Conservation (phyloP, 805 yeast species). For the Yarrowia osloensis region DNA sequence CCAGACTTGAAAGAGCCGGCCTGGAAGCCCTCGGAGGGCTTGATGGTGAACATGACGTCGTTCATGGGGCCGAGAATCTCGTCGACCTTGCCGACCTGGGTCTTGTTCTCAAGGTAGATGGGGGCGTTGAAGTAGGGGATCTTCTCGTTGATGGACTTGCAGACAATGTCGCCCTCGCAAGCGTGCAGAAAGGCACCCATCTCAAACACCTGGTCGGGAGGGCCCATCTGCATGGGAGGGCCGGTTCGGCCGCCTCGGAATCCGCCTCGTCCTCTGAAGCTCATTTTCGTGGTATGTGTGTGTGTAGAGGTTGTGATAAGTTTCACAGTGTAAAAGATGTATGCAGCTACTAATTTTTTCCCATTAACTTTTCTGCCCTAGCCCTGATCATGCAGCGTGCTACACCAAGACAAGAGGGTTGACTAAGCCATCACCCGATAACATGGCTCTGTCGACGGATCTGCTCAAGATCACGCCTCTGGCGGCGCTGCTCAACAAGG, state of each 20-base stretch:
- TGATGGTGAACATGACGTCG: slow-evolving; percentile 96
- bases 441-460: slow-evolving; percentile 7
- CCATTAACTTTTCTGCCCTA: slow-evolving; percentile 25
- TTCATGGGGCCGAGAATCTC: slow-evolving; percentile 97
- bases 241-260: slow-evolving; percentile 71
- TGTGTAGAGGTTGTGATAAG: slow-evolving; percentile 28
- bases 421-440: background rate
- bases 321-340: background rate
- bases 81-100: slow-evolving; percentile 95
- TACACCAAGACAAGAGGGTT: too few relatives aligned
- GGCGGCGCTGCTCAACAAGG: slow-evolving; percentile 14
- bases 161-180: slow-evolving; percentile 96
- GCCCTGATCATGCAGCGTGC: background rate
- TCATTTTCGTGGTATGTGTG: slow-evolving; percentile 47
- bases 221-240: slow-evolving; percentile 80
- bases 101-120: slow-evolving; percentile 91
- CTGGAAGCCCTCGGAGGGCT: slow-evolving; percentile 94
- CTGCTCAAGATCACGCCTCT: slow-evolving; percentile 22
- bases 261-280: slow-evolving; percentile 64
- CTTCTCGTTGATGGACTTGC: slow-evolving; percentile 91
- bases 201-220: slow-evolving; percentile 93
- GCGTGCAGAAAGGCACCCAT: slow-evolving; percentile 92
- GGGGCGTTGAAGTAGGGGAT: slow-evolving; percentile 99
- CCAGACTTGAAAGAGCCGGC: slow-evolving; percentile 92
- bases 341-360: slow-evolving; percentile 23